phyloP scores from a whole-genome alignment of 441 rosid genomes.

The Erysimum cheiri region DNA sequence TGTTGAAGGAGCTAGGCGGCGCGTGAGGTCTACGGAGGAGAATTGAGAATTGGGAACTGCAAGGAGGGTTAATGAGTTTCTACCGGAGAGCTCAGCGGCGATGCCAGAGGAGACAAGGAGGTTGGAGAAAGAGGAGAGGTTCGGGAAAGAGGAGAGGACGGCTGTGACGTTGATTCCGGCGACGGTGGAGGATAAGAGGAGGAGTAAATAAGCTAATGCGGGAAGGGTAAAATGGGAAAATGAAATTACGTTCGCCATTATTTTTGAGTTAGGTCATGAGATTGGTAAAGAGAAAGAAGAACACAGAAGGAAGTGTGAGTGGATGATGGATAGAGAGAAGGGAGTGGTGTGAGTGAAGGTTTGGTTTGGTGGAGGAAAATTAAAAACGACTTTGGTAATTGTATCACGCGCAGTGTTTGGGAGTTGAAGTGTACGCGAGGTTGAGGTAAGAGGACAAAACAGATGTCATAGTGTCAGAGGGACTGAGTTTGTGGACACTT shows the following conservation, averaged over 20 bases:
- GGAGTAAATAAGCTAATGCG: constrained; percentile 49
- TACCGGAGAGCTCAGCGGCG: constrained; percentile 56
- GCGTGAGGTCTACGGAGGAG: constrained; percentile 61
- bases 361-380: constrained; percentile 35
- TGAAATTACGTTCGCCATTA: constrained; percentile 40
- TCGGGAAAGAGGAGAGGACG: constrained; percentile 69
- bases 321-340: constrained; percentile 38
- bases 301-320: constrained; percentile 7
- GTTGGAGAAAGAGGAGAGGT: constrained; percentile 69
- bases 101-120: constrained; percentile 65
- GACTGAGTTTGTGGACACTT: constrained; percentile 33
- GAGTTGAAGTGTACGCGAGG: constrained; percentile 14
- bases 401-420: constrained; percentile 5
- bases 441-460: constrained; percentile 15
- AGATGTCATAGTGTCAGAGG: constrained; percentile 36
- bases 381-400: not conserved
- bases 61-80: constrained; percentile 73
- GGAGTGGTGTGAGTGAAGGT: constrained; percentile 26
- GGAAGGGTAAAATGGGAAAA: constrained; percentile 59
- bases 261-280: constrained; percentile 36
- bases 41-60: constrained; percentile 79
- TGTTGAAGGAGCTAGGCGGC: constrained; percentile 62
- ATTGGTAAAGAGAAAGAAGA: constrained; percentile 37
- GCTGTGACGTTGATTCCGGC: constrained; percentile 63
- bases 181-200: constrained; percentile 45